Percentiles rank a stretch among this genome's conserved stretches.
These are phyloP conservation scores for Backusella mclennaniae DNA, from an alignment of 192 early-diverging fungal species.

Conservation along the genomic window DNA sequence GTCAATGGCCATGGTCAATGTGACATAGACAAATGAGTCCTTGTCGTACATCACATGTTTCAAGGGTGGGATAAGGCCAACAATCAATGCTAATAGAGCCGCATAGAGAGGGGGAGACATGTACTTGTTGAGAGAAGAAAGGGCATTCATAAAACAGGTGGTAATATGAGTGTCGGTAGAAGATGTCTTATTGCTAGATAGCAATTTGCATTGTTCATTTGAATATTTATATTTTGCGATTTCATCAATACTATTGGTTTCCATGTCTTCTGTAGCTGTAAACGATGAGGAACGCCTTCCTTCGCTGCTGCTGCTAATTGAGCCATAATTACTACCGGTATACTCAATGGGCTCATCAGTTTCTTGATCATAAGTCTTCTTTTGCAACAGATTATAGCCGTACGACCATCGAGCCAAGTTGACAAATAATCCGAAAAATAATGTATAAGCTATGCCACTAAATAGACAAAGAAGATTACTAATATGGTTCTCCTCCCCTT, in stretches of 20 bases:
- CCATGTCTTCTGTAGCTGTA: background rate
- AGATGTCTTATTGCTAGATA: background rate
- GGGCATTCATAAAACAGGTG: background rate
- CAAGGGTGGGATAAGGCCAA: constrained; percentile 60
- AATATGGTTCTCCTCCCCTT: background rate
- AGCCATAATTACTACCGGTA: background rate
- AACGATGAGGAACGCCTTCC: background rate
- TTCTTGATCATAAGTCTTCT: constrained; percentile 30
- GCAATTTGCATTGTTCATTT: background rate
- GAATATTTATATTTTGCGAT: background rate
- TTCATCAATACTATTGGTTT: background rate
- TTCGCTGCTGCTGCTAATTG: constrained; percentile 15
- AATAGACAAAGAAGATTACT: background rate
- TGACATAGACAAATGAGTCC: constrained; percentile 46
- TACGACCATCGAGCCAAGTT: constrained; percentile 80
- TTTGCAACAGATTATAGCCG: constrained; percentile 61
- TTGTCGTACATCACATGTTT: constrained; percentile 61
- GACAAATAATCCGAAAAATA: constrained; percentile 26
- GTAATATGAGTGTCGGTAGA: background rate
- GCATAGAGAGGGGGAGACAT: constrained; percentile 76
- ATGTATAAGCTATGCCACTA: background rate
- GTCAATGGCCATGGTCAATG: constrained; percentile 66
- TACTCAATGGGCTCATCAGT: background rate
- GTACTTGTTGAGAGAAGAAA: constrained; percentile 19
- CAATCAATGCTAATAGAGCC: constrained; percentile 60